Evolutionary conservation across 2,329 filamentous ascomycete genomes (phyloP).

Genomic region (Cladophialophora chaetospira): DNA sequence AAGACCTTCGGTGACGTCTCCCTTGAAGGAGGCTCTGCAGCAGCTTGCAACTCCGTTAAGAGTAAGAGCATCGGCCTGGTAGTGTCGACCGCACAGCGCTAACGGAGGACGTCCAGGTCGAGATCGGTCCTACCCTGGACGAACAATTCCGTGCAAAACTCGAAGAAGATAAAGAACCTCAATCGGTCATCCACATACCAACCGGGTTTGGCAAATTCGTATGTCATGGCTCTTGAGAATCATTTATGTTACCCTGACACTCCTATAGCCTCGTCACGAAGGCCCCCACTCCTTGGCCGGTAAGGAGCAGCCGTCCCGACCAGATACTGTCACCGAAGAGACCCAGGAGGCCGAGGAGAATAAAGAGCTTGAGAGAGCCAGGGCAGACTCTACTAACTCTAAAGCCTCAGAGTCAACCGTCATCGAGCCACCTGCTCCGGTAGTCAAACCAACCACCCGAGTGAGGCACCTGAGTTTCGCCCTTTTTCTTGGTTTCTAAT

Average conservation of each 20-base stretch:
- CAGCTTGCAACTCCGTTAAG: slow-evolving; percentile 19
- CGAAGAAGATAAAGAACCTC: slow-evolving; percentile 69
- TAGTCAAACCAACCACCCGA: slow-evolving; percentile 9
- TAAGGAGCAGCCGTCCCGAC: background rate
- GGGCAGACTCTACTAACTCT: slow-evolving; percentile 23
- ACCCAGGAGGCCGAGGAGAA: background rate
- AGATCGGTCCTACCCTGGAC: slow-evolving; percentile 45
- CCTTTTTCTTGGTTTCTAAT: background rate
- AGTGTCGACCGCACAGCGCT: no score
- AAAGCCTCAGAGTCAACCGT: slow-evolving; percentile 27
- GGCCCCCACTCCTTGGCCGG: slow-evolving; percentile 2
- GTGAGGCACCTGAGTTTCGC: background rate
- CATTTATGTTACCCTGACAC: background rate
- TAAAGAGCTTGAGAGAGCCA: slow-evolving; percentile 21
- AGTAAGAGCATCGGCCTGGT: no score
- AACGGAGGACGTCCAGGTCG: slow-evolving; percentile 46
- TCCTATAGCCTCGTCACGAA: slow-evolving; percentile 14
- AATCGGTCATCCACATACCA: slow-evolving; percentile 90
- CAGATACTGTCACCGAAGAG: slow-evolving; percentile 6
- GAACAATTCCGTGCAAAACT: slow-evolving; percentile 42
- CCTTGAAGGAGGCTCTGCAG: slow-evolving; percentile 15
- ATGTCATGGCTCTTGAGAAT: slow-evolving; percentile 4
- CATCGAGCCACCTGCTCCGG: slow-evolving; percentile 12
- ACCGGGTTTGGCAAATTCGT: slow-evolving; percentile 74
- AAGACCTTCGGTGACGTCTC: slow-evolving; percentile 16